Base-by-base conservation (phyloP, 2,329 filamentous ascomycete genomes). In the Ophiostoma populinum region DNA sequence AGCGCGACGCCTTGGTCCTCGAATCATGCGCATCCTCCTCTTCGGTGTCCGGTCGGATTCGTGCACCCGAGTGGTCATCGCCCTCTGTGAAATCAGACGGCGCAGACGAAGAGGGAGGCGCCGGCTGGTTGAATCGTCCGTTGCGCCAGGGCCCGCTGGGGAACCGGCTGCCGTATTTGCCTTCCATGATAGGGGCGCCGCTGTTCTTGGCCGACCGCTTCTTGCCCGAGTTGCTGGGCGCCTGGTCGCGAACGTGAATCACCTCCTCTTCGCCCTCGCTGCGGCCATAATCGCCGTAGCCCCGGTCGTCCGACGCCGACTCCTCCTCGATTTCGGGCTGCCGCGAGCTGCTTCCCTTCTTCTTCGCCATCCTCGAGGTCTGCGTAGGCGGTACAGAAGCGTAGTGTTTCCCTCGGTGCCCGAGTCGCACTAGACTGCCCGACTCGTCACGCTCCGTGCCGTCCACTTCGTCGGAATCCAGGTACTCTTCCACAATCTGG, bases 221-320 rank as follows among this genome's bases (percentile, higher is more conserved):
- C 13, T 39, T 39, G 17, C 34, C 17, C 3, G 21, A 18, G 20
- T 39, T 36, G 30, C 29, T 36, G 2, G 21, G 13, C 6, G 18
- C 3, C 4, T 18, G 7, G 4, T 33, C 20, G 3, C 34, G 34
- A 1, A 34, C 29, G 17, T 40, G 28, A 7, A 34, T 13, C 1
- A 34, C 37, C 8, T 40, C 38, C 5, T 32, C 38, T 2, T 40
- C 38, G 4, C 15, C 19, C 22, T 26, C 29, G 35, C 21, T 36
- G 21, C n/a, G n/a, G n/a, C 4, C 21, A 12, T 31, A 12, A 16
- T 20, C 15, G 12, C 13, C 19, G 6, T 20, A 20, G 13, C 24
- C 11, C n/a, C 17, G 6, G 8, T 4, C n/a, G 5, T 32, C 30
- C 1, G 30, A 20, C n/a, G 9, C 11, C 13, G 30, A 32, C 7